Conservation (phyloP, 768 basidiomycete species). For the Solioccasus polychromus region DNA sequence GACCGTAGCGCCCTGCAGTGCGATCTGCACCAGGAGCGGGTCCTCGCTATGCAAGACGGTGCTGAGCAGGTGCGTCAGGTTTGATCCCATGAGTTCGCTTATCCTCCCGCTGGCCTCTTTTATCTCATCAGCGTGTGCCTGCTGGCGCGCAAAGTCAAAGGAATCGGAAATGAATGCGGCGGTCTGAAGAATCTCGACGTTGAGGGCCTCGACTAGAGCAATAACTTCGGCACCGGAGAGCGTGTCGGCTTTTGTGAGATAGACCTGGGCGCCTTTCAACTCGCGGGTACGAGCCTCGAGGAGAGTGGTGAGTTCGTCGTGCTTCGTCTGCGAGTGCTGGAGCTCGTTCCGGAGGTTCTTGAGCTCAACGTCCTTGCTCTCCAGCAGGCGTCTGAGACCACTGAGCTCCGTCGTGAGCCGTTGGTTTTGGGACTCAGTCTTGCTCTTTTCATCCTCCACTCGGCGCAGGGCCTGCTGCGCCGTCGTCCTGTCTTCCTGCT, state of each 20-base stretch:
- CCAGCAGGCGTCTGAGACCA: conserved; percentile 22
- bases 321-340: conserved; percentile 22
- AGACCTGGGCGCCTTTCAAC: conserved; percentile 41
- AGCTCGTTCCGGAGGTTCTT: conserved; percentile 27
- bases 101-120: conserved; percentile 28
- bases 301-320: conserved; percentile 28
- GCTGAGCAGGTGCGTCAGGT: conserved; percentile 23
- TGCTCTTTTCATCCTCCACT: conserved; percentile 21
- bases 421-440: conserved; percentile 9
- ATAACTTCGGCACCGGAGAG: conserved; percentile 45
- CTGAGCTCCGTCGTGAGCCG: conserved; percentile 13
- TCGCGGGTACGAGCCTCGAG: conserved; percentile 37
- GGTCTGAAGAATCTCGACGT: conserved; percentile 47
- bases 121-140: conserved; percentile 19
- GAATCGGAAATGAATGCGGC: conserved; percentile 44
- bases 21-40: conserved; percentile 40
- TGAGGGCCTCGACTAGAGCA: conserved; percentile 38
- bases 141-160: conserved; percentile 30
- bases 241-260: conserved; percentile 42
- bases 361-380: conserved; percentile 22
- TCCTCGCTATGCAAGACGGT: conserved; percentile 27
- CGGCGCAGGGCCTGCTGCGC: conserved; percentile 18
- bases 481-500: conserved; percentile 13
- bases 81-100: conserved; percentile 31
- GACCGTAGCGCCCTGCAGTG: conserved; percentile 33